Conservation (phyloP, 2,329 filamentous ascomycete species). For the Nothomitra cinnamomea region DNA sequence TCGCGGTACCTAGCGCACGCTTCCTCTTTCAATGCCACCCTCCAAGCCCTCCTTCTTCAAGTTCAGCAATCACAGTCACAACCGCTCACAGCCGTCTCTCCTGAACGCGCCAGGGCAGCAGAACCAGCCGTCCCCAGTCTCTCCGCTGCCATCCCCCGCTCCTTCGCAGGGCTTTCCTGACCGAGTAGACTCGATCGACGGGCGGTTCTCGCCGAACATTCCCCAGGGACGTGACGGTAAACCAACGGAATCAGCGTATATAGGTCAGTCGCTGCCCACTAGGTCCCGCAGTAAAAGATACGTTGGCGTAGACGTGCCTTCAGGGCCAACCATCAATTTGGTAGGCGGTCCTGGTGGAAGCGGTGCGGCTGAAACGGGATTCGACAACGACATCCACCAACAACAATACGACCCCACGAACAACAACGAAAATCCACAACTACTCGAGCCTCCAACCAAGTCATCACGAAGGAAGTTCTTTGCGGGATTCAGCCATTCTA, state of each 20-base stretch:
- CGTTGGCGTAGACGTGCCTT: not conserved
- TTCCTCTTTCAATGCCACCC: not conserved
- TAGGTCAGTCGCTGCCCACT: not conserved
- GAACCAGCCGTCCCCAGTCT: not conserved
- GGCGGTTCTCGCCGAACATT: not conserved
- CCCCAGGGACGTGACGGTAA: not conserved
- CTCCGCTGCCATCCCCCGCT: not conserved
- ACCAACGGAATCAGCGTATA: not conserved
- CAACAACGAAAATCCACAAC: not conserved
- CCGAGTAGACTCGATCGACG: not conserved
- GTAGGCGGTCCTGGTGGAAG: not conserved
- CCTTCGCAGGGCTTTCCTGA: not conserved
- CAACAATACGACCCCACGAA: not conserved
- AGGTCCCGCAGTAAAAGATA: not conserved
- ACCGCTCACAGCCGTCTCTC: not conserved
- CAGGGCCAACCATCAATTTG: not conserved
- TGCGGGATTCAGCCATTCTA: not conserved
- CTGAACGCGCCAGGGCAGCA: not conserved
- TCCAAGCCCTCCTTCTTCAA: not conserved
- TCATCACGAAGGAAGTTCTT: not conserved
- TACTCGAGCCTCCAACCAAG: not conserved
- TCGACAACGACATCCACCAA: not conserved
- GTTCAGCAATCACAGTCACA: not conserved
- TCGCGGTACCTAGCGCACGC: not conserved
- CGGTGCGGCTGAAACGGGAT: slow-evolving; percentile 1